Evolutionary conservation across 192 early-diverging fungal species (phyloP).

Genomic region (Jimgerdemannia flammicorona): DNA sequence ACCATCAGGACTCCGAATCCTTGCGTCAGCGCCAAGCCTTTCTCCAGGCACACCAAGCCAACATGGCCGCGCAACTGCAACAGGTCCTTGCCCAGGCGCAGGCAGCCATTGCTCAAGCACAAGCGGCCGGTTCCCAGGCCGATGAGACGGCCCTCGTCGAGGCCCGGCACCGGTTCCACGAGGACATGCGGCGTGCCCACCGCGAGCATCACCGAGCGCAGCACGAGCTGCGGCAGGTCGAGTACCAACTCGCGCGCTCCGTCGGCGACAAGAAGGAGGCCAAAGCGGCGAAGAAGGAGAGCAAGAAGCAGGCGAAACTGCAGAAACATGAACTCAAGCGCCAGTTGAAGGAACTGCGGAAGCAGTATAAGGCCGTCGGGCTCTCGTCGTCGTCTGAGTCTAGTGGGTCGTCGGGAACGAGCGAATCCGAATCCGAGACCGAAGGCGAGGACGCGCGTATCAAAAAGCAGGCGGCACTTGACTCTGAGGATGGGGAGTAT

Average conservation of each 20-base stretch:
- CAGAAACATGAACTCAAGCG: not conserved
- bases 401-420: not conserved
- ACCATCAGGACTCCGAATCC: not conserved
- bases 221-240: not conserved
- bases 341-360: not conserved
- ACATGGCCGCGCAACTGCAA: not conserved
- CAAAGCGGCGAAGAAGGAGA: not conserved
- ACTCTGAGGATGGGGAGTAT: not conserved
- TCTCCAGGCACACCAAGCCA: not conserved
- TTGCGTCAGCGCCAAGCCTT: not conserved
- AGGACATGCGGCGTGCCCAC: not conserved
- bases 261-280: not conserved
- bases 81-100: not conserved
- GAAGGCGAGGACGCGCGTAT: not conserved
- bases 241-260: not conserved
- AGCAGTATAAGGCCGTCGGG: not conserved
- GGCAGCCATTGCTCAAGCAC: not conserved
- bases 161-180: not conserved
- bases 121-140: no score
- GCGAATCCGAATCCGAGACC: not conserved
- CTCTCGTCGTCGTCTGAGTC: not conserved
- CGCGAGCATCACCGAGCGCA: not conserved
- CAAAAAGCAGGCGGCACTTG: not conserved
- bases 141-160: not conserved
- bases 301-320: not conserved